A percentile compares a stretch with the other conserved stretches of the same genome.
Conservation (phyloP, 2,329 filamentous ascomycete genomes). For the Trichoderma guizhouense region DNA sequence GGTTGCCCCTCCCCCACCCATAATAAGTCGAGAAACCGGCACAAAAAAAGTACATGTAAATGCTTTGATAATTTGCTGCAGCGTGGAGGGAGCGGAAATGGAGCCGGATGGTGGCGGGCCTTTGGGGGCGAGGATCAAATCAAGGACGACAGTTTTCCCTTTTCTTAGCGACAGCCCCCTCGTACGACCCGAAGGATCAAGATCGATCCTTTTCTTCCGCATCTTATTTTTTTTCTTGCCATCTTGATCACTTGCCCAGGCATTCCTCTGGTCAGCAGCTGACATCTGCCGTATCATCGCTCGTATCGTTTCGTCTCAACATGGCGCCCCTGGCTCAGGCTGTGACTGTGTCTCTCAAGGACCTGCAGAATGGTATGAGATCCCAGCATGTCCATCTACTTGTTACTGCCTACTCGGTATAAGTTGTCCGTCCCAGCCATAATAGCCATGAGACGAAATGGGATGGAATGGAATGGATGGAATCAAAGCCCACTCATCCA, state of each 20-base stretch:
- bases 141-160: neutral
- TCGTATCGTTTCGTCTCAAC: neutral
- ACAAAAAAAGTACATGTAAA: neutral
- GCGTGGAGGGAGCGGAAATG: slow-evolving; percentile 5
- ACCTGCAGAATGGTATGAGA: slow-evolving; percentile 54
- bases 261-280: slow-evolving; percentile 11
- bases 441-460: neutral
- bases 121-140: slow-evolving; percentile 4
- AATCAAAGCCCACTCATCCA: neutral
- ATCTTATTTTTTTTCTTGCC: neutral
- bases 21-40: neutral
- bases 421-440: neutral
- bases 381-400: neutral
- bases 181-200: neutral
- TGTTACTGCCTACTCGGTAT: neutral
- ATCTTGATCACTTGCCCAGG: neutral
- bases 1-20: slow-evolving; percentile 10
- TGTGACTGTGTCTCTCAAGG: slow-evolving; percentile 59
- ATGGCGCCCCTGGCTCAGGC: slow-evolving; percentile 49
- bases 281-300: neutral
- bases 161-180: neutral
- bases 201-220: slow-evolving; percentile 12
- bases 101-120: slow-evolving; percentile 1
- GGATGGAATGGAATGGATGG: neutral
- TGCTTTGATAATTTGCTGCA: neutral